A percentile compares a stretch with the other conserved stretches of the same genome.
Evolutionary conservation across 176 grass and related monocot species (phyloP).

Genomic region (Lolium rigidum): DNA sequence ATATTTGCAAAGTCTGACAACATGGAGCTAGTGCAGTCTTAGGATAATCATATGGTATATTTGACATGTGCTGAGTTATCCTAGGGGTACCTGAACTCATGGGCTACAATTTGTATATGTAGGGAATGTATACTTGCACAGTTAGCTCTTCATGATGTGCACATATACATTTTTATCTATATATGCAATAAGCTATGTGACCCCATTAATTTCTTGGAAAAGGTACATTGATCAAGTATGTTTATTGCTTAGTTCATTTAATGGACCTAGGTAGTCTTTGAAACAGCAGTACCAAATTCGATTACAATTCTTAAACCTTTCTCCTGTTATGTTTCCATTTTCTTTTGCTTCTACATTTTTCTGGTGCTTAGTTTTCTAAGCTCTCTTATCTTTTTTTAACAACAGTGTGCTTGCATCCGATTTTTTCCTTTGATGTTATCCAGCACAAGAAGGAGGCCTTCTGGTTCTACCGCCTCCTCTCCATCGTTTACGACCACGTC

Average conservation of each 20-base stretch:
- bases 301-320: not conserved
- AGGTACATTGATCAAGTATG: constrained; percentile 6
- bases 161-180: constrained; percentile 2
- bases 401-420: not conserved
- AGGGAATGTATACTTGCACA: not conserved
- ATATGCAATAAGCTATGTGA: constrained; percentile 17
- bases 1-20: constrained; percentile 13
- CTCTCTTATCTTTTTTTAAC: not conserved
- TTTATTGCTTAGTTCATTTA: not conserved
- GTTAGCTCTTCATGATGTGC: not conserved
- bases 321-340: not conserved
- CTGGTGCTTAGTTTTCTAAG: not conserved
- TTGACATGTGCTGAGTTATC: not conserved
- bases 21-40: not conserved
- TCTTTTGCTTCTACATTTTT: not conserved
- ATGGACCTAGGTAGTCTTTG: not conserved
- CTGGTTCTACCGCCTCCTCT: constrained; percentile 98
- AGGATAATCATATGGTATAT: not conserved
- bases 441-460: constrained; percentile 99
- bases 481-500: constrained; percentile 93
- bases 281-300: not conserved
- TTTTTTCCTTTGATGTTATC: constrained; percentile 34
- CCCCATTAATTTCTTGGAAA: not conserved
- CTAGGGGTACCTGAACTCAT: not conserved
- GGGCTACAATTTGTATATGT: not conserved